A percentile compares a stretch with the other conserved stretches of the same genome.
Conservation (phyloP, 2,329 filamentous ascomycete genomes). For the Cytospora leucostoma region DNA sequence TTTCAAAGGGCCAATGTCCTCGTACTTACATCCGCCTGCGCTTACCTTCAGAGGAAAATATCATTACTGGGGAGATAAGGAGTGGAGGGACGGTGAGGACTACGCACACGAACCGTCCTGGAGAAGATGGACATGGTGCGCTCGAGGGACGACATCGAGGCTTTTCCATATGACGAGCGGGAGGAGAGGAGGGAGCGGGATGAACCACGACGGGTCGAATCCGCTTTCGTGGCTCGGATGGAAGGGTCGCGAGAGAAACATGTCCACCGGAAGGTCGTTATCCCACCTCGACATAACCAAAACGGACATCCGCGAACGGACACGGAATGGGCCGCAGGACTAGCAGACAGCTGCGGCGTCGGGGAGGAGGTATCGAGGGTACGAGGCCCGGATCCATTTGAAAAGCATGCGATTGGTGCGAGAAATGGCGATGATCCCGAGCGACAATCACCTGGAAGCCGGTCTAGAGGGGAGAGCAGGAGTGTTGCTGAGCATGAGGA, state of each 20-base stretch:
- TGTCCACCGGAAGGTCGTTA: background rate
- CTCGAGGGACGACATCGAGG: background rate
- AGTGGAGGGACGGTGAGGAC: background rate
- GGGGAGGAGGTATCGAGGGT: too few species aligned
- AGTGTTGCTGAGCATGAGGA: background rate
- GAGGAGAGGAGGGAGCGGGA: background rate
- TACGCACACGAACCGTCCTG: background rate
- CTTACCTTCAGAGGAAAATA: background rate
- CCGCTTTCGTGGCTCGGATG: background rate
- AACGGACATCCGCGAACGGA: too few species aligned
- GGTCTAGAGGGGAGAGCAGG: background rate
- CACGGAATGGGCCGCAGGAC: too few species aligned
- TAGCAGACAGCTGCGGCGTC: too few species aligned
- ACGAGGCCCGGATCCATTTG: too few species aligned
- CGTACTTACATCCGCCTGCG: background rate
- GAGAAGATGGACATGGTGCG: background rate
- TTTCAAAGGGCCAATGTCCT: background rate
- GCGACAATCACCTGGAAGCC: background rate
- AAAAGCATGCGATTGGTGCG: too few species aligned
- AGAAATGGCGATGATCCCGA: background rate
- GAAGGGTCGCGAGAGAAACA: background rate
- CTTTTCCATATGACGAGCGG: background rate
- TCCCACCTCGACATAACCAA: too few species aligned
- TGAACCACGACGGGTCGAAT: background rate
- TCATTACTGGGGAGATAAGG: background rate